phyloP scores from a whole-genome alignment of 345 rosid genomes.

The Viola odorata region DNA sequence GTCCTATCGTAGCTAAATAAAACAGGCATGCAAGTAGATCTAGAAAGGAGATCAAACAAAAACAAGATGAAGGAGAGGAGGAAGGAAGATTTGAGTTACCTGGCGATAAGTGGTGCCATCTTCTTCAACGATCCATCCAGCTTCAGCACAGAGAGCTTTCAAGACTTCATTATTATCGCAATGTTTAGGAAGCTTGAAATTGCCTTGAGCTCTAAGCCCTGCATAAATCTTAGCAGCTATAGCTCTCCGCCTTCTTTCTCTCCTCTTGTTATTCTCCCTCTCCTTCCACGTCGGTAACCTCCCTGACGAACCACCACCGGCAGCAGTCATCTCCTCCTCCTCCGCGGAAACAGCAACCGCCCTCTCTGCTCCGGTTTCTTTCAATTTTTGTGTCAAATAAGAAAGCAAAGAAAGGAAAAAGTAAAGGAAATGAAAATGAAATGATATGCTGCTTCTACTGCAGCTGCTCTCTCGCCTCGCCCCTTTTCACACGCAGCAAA shows the following conservation, averaged over 20 bases:
- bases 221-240: slow-evolving; percentile 31
- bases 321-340: slow-evolving; percentile 20
- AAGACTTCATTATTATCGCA: slow-evolving; percentile 33
- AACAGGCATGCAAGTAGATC: slow-evolving; percentile 7
- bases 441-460: too few relatives aligned
- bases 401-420: too few relatives aligned
- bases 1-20: neutral
- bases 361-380: neutral
- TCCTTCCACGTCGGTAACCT: slow-evolving; percentile 30
- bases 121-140: slow-evolving; percentile 33
- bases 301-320: slow-evolving; percentile 31
- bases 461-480: too few relatives aligned
- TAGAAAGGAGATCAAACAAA: neutral
- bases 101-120: slow-evolving; percentile 34
- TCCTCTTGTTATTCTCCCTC: slow-evolving; percentile 29
- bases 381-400: too few relatives aligned
- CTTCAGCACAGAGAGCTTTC: slow-evolving; percentile 32
- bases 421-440: too few relatives aligned
- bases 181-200: slow-evolving; percentile 28
- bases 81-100: slow-evolving; percentile 2
- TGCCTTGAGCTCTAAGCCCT: slow-evolving; percentile 30
- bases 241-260: slow-evolving; percentile 33
- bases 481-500: too few relatives aligned
- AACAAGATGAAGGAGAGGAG: too few relatives aligned
- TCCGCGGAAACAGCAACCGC: neutral